Evolutionary conservation across 495 filamentous ascomycete genomes (phyloP).

Genomic region (Tetracladium setigerum): DNA sequence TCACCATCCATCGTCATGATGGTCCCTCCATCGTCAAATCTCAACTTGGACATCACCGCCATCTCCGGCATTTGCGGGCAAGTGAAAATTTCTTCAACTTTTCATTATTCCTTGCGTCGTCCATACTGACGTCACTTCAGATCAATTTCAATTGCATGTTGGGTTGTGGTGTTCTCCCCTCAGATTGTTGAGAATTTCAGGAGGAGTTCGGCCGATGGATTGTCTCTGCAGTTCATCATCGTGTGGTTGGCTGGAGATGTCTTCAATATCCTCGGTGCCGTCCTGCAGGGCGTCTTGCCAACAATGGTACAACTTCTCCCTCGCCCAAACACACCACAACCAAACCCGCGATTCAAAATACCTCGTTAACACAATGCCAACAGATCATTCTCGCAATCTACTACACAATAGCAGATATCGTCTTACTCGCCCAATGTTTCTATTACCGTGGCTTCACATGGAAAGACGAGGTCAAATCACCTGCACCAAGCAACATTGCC

Average conservation of each 20-base stretch:
- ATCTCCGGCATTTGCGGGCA: constrained; percentile 86
- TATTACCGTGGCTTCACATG: constrained; percentile 85
- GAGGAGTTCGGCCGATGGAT: constrained; percentile 75
- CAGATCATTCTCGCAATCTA: constrained; percentile 84
- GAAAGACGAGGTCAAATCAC: constrained; percentile 38
- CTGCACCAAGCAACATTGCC: neutral
- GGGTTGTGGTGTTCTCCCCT: constrained; percentile 96
- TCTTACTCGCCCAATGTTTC: constrained; percentile 81
- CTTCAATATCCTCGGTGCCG: constrained; percentile 90
- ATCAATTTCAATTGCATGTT: constrained; percentile 93
- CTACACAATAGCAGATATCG: constrained; percentile 89
- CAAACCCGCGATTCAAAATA: too few relatives aligned
- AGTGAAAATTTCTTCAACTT: constrained; percentile 16
- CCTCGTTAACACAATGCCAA: neutral
- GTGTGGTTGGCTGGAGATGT: constrained; percentile 92
- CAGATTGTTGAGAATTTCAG: constrained; percentile 96
- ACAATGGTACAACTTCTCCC: constrained; percentile 57
- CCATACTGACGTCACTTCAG: constrained; percentile 31
- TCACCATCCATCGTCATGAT: constrained; percentile 1
- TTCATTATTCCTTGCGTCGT: neutral
- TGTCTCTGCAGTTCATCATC: constrained; percentile 83
- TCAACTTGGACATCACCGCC: constrained; percentile 74
- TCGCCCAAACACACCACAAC: too few relatives aligned
- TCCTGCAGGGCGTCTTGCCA: constrained; percentile 88
- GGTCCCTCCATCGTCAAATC: constrained; percentile 21